Conservation (phyloP, 768 basidiomycete species). For the Suillus paluster region DNA sequence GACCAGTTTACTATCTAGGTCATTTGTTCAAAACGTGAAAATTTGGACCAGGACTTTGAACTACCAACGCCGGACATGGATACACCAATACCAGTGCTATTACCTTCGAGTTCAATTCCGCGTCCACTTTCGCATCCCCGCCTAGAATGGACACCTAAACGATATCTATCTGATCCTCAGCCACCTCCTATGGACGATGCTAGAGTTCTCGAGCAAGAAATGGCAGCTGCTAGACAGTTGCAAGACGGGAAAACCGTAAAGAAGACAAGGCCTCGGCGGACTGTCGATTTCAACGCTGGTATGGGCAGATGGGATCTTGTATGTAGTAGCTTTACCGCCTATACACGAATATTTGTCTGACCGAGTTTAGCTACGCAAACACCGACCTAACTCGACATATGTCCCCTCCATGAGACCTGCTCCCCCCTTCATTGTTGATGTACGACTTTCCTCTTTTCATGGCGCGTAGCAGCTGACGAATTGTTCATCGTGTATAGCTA, state of each 20-base stretch:
- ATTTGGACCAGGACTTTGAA: not conserved
- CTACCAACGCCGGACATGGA: conserved; percentile 18
- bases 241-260: conserved; percentile 84
- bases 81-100: conserved; percentile 52
- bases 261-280: conserved; percentile 90
- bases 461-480: conserved; percentile 27
- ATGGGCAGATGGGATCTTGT: conserved; percentile 88
- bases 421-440: conserved; percentile 89
- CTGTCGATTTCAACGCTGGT: conserved; percentile 93
- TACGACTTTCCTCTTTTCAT: conserved; percentile 45
- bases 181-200: conserved; percentile 83
- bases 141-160: conserved; percentile 77
- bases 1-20: not conserved
- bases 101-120: conserved; percentile 50
- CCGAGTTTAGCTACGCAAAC: conserved; percentile 62
- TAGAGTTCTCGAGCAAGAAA: conserved; percentile 76
- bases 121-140: conserved; percentile 41
- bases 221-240: conserved; percentile 71
- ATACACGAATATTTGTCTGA: not conserved
- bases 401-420: conserved; percentile 80
- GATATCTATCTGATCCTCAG: conserved; percentile 66
- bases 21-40: not conserved
- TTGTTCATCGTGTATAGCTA: conserved; percentile 57
- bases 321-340: conserved; percentile 29
- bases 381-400: conserved; percentile 79